A percentile compares a stretch with the other conserved stretches of the same genome.
phyloP scores from a whole-genome alignment of 805 yeast species.

The Metschnikowia hibisci region DNA sequence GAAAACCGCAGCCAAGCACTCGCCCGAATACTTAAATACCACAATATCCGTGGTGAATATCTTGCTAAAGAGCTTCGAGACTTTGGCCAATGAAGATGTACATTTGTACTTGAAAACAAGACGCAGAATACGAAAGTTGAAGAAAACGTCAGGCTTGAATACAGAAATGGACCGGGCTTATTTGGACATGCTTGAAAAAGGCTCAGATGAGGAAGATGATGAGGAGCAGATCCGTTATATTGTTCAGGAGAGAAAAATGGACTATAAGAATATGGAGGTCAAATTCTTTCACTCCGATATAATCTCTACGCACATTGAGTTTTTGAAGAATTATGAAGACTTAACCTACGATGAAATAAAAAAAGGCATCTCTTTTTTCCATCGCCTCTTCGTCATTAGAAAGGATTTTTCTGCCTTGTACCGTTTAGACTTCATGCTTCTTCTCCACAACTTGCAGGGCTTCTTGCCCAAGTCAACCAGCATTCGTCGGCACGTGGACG shows the following conservation, averaged over 20 bases:
- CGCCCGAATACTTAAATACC: constrained; percentile 57
- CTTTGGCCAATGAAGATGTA: constrained; percentile 55
- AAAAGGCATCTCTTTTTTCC: constrained; percentile 64
- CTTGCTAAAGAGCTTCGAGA: constrained; percentile 63
- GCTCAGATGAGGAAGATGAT: constrained; percentile 26
- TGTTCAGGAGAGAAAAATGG: constrained; percentile 45
- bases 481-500: constrained; percentile 57
- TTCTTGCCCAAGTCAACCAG: constrained; percentile 45
- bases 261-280: constrained; percentile 38
- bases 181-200: constrained; percentile 17
- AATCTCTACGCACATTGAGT: constrained; percentile 62
- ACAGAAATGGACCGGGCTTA: constrained; percentile 17
- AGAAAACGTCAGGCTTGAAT: constrained; percentile 19
- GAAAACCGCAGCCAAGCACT: constrained; percentile 56
- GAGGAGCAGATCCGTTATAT: constrained; percentile 32
- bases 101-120: constrained; percentile 45
- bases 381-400: constrained; percentile 57
- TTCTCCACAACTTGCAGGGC: constrained; percentile 46
- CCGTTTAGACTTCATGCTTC: constrained; percentile 70
- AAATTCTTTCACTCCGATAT: constrained; percentile 55
- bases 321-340: constrained; percentile 59
- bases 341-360: constrained; percentile 57
- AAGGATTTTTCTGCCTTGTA: constrained; percentile 57
- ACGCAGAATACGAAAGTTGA: constrained; percentile 33
- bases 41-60: constrained; percentile 63